Conservation (phyloP, 768 basidiomycete species). For the Auriscalpium vulgare region DNA sequence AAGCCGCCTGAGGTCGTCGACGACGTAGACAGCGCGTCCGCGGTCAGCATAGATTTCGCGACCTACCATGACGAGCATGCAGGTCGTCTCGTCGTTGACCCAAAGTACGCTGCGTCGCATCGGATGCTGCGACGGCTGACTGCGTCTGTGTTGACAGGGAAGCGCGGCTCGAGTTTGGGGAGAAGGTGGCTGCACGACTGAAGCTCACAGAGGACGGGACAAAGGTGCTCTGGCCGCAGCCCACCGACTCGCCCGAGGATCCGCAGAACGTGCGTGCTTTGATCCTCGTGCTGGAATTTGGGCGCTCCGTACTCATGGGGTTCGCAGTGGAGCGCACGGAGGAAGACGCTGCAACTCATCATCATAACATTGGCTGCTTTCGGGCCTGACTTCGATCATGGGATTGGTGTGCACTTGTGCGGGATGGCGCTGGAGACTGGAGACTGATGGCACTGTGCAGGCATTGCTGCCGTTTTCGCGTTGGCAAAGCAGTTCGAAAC, state of each 20-base stretch:
- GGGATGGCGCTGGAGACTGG: not conserved
- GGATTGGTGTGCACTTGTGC: conserved; percentile 37
- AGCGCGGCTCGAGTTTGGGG: conserved; percentile 55
- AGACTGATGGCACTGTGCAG: conserved; percentile 19
- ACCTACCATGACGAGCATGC: conserved; percentile 46
- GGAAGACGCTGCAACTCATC: conserved; percentile 48
- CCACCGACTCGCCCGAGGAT: conserved; percentile 51
- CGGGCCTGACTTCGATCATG: conserved; percentile 61
- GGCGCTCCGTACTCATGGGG: not conserved
- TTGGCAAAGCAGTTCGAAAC: conserved; percentile 49
- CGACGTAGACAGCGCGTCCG: not conserved
- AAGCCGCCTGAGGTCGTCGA: not conserved
- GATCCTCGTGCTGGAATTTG: not conserved
- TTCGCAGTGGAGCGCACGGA: conserved; percentile 41
- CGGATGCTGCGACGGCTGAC: not conserved
- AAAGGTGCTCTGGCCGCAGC: conserved; percentile 64
- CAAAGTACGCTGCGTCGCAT: conserved; percentile 32
- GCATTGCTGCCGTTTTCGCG: conserved; percentile 55
- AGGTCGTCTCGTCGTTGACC: conserved; percentile 56
- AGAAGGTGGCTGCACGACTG: conserved; percentile 41
- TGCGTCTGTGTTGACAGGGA: conserved; percentile 36
- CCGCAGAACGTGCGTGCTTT: conserved; percentile 51
- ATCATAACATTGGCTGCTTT: conserved; percentile 58
- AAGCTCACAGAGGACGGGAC: conserved; percentile 51
- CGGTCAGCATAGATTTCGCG: conserved; percentile 24